A percentile compares a stretch with the other conserved stretches of the same genome.
Evolutionary conservation across 257 asterid species (phyloP).

Genomic region (Ocimum tenuiflorum): DNA sequence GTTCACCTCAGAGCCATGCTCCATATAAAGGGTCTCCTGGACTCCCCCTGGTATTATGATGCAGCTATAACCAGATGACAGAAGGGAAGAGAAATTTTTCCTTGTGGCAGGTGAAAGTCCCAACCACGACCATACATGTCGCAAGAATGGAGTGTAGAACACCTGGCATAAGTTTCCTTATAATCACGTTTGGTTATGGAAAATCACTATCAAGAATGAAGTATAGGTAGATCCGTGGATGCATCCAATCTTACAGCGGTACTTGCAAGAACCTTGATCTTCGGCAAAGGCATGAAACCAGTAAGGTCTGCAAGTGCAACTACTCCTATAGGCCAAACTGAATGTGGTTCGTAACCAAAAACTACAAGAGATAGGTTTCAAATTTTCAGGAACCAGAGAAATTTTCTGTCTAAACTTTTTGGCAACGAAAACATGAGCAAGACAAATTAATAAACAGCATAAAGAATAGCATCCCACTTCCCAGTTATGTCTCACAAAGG

Average conservation of each 20-base stretch:
- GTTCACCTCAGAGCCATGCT: constrained; percentile 79
- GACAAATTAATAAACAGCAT: constrained; percentile 1
- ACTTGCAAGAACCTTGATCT: constrained; percentile 86
- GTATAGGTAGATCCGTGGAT: not conserved
- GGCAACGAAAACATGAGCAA: constrained; percentile 12
- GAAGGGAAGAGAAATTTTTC: constrained; percentile 53
- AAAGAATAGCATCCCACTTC: not conserved
- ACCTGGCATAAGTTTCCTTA: constrained; percentile 42
- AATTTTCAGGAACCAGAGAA: not conserved
- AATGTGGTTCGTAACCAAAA: constrained; percentile 95
- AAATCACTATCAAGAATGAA: constrained; percentile 4
- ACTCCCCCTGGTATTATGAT: constrained; percentile 91
- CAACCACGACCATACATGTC: constrained; percentile 97
- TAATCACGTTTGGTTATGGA: constrained; percentile 12
- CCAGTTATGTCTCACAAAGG: not conserved
- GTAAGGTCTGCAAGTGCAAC: constrained; percentile 71
- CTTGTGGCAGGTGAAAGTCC: constrained; percentile 80
- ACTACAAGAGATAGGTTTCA: constrained; percentile 38
- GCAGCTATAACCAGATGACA: constrained; percentile 81
- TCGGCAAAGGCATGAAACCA: constrained; percentile 78
- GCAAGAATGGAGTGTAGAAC: constrained; percentile 80
- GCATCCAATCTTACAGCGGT: constrained; percentile 74
- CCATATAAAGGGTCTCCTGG: constrained; percentile 76
- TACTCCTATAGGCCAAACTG: constrained; percentile 94
- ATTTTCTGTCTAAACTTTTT: not conserved